These are phyloP conservation scores for Gonium pectorale DNA, from an alignment of 139 green algal genomes.

Conservation along the genomic window DNA sequence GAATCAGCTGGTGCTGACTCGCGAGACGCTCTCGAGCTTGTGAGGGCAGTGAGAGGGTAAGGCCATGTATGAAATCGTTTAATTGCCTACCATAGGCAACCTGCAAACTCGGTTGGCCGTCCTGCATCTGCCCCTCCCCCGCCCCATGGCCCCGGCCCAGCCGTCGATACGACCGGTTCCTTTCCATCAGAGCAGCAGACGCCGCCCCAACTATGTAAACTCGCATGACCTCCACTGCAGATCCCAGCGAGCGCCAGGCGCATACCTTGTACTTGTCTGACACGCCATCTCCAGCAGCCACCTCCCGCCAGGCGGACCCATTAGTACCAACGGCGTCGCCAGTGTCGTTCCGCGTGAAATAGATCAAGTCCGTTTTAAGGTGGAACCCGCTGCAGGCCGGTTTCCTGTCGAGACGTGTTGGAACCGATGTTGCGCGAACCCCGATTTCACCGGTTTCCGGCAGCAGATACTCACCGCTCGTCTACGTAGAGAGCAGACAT, in stretches of 20 bases:
- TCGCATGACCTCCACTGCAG: background rate
- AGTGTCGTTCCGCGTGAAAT: background rate
- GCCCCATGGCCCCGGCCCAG: too few relatives aligned
- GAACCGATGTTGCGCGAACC: too few relatives aligned
- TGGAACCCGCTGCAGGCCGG: background rate
- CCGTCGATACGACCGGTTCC: too few relatives aligned
- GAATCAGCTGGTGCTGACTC: too few relatives aligned
- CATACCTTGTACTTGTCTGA: constrained; percentile 13
- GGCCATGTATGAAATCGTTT: too few relatives aligned
- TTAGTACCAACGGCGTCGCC: background rate
- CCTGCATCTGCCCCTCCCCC: background rate
- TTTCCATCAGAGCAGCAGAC: too few relatives aligned
- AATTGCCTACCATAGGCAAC: background rate
- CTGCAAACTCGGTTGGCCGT: background rate
- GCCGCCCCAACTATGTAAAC: background rate
- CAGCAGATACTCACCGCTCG: too few relatives aligned
- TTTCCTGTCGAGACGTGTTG: background rate
- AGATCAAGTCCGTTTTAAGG: constrained; percentile 4
- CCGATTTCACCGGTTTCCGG: too few relatives aligned
- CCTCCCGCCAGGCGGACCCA: background rate
- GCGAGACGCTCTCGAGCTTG: too few relatives aligned
- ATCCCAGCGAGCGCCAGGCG: background rate
- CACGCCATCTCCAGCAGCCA: background rate
- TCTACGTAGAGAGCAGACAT: constrained; percentile 12
- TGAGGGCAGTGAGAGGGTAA: too few relatives aligned